These are phyloP conservation scores for Pelargonium citronellum DNA, from an alignment of 441 rosid species.

Conservation along the genomic window DNA sequence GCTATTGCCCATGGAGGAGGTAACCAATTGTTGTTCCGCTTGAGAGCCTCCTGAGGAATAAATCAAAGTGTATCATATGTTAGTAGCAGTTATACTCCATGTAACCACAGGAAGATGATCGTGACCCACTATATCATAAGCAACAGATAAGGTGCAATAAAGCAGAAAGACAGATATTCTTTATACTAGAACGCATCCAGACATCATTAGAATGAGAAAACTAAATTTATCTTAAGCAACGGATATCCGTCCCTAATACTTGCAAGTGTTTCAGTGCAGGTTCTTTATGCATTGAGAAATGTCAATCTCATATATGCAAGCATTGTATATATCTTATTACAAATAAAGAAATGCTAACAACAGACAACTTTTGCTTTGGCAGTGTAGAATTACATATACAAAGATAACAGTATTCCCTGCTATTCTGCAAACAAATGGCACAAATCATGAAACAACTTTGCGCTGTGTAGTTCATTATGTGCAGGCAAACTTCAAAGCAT, in stretches of 20 bases:
- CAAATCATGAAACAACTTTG: not conserved
- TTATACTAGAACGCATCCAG: not conserved
- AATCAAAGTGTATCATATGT: conserved; percentile 13
- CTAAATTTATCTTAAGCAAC: not conserved
- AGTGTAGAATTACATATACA: not conserved
- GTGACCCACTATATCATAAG: not conserved
- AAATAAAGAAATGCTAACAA: not conserved
- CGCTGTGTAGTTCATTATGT: not conserved
- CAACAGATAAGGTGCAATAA: not conserved
- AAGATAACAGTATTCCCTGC: not conserved
- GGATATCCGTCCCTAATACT: not conserved
- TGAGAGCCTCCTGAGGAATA: conserved; percentile 63
- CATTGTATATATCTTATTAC: not conserved
- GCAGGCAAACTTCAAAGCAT: not conserved
- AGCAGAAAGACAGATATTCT: not conserved
- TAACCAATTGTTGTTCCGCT: conserved; percentile 61
- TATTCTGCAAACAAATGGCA: not conserved
- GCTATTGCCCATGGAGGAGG: conserved; percentile 84
- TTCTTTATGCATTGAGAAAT: not conserved
- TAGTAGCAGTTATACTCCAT: conserved; percentile 2
- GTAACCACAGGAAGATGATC: not conserved
- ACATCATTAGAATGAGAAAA: not conserved
- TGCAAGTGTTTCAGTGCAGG: not conserved
- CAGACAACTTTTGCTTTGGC: not conserved
- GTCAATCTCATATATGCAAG: not conserved